Conservation (phyloP, 106 monocot genomes). For the Dendrobium chrysotoxum region DNA sequence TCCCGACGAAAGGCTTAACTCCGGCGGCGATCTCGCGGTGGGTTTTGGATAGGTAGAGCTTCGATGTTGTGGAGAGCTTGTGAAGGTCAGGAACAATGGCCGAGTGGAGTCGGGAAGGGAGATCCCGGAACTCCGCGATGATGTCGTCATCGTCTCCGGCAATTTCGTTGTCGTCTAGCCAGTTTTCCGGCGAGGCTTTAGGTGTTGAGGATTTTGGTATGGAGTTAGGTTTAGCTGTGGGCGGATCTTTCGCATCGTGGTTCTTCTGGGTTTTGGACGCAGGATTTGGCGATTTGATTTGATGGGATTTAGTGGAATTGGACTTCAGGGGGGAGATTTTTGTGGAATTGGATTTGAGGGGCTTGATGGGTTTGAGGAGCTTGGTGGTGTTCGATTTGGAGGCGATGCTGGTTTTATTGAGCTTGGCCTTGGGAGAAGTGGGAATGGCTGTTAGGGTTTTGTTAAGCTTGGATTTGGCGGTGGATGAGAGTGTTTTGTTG, state of each 20-base stretch:
- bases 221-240: slow-evolving; percentile 7
- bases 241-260: not conserved
- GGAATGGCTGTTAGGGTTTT: slow-evolving; percentile 5
- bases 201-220: slow-evolving; percentile 4
- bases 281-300: slow-evolving; percentile 13
- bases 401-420: slow-evolving; percentile 13
- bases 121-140: slow-evolving; percentile 71
- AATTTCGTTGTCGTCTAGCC: not conserved
- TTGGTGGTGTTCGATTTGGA: slow-evolving; percentile 20
- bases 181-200: not conserved
- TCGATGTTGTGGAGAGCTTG: slow-evolving; percentile 66
- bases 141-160: slow-evolving; percentile 28
- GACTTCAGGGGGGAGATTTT: slow-evolving; percentile 12
- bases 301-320: slow-evolving; percentile 28
- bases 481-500: slow-evolving; percentile 19
- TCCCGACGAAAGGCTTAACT: slow-evolving; percentile 61
- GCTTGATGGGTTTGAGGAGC: slow-evolving; percentile 9
- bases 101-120: slow-evolving; percentile 56
- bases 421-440: slow-evolving; percentile 12
- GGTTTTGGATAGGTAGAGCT: slow-evolving; percentile 56
- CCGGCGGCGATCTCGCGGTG: slow-evolving; percentile 45
- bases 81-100: slow-evolving; percentile 64
- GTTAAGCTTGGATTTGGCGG: slow-evolving; percentile 22
- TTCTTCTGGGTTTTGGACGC: not conserved
- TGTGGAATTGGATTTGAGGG: slow-evolving; percentile 36